phyloP scores from a whole-genome alignment of 2,329 filamentous ascomycete genomes.

The Rutstroemia sp. region DNA sequence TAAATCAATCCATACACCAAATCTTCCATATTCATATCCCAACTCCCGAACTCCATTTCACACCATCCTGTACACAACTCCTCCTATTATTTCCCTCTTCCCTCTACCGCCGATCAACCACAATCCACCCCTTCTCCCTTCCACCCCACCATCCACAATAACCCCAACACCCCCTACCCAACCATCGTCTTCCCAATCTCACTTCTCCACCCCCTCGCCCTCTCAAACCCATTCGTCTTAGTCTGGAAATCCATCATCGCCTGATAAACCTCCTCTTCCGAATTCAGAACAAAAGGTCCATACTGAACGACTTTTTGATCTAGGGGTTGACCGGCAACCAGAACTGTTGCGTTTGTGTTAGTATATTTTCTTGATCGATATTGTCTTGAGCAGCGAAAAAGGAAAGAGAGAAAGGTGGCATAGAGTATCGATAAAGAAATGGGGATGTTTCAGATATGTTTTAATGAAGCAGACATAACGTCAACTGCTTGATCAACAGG shows the following conservation, averaged over 20 bases:
- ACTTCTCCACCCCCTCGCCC: conserved; percentile 70
- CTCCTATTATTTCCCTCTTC: too few species aligned
- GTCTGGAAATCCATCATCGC: conserved; percentile 70
- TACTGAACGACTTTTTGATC: conserved; percentile 79
- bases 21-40: too few species aligned
- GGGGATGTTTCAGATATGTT: background rate
- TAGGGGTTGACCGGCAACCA: conserved; percentile 72
- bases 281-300: conserved; percentile 74
- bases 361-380: background rate
- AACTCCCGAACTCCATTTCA: too few species aligned
- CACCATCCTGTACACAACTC: too few species aligned
- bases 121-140: background rate
- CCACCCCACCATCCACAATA: too few species aligned
- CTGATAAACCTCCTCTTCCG: conserved; percentile 65
- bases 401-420: background rate
- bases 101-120: too few species aligned
- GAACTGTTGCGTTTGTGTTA: conserved; percentile 35
- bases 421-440: background rate
- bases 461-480: too few species aligned
- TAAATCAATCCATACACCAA: too few species aligned
- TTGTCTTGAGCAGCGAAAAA: background rate
- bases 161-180: conserved; percentile 2
- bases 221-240: conserved; percentile 70
- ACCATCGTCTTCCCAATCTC: conserved; percentile 66
- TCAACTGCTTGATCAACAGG: background rate